A percentile compares a stretch with the other conserved stretches of the same genome.
Conservation (phyloP, 495 filamentous ascomycete species). For the Xylona heveae region DNA sequence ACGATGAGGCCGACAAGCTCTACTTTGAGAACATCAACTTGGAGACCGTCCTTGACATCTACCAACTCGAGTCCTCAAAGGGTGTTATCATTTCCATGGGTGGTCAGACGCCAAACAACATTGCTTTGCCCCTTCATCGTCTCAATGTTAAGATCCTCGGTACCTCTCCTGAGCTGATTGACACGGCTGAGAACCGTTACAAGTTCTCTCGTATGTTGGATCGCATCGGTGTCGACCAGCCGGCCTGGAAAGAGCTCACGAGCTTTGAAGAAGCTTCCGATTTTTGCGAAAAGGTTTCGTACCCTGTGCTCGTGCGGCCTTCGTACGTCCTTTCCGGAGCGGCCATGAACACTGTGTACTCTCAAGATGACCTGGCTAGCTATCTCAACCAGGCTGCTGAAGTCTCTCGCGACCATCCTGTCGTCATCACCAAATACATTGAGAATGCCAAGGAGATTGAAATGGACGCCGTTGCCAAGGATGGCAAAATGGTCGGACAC, state of each 20-base stretch:
- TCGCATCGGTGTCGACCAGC: constrained; percentile 85
- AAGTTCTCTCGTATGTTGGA: constrained; percentile 98
- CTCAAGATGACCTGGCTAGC: constrained; percentile 67
- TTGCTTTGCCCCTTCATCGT: constrained; percentile 71
- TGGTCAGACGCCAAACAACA: constrained; percentile 96
- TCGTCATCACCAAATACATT: constrained; percentile 99
- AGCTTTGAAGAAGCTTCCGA: constrained; percentile 67
- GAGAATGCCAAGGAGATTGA: constrained; percentile 96
- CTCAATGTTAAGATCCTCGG: constrained; percentile 81
- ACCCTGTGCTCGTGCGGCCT: constrained; percentile 85
- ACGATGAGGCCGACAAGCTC: constrained; percentile 83
- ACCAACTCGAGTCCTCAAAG: constrained; percentile 65
- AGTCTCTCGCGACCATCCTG: constrained; percentile 91
- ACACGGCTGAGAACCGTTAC: constrained; percentile 89
- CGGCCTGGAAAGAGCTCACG: constrained; percentile 91
- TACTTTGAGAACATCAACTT: constrained; percentile 98
- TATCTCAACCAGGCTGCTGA: constrained; percentile 78
- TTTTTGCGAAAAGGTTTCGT: constrained; percentile 76
- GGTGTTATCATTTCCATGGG: constrained; percentile 98
- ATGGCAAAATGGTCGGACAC: constrained; percentile 72
- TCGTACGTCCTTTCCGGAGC: constrained; percentile 96
- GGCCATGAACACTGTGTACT: constrained; percentile 98
- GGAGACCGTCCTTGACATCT: constrained; percentile 89
- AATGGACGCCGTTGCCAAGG: constrained; percentile 81
- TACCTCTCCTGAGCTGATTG: constrained; percentile 97